Evolutionary conservation across 257 asterid genomes (phyloP), one percentile per base, ranked within the genome.

Genomic region (Solanum microdontum): DNA sequence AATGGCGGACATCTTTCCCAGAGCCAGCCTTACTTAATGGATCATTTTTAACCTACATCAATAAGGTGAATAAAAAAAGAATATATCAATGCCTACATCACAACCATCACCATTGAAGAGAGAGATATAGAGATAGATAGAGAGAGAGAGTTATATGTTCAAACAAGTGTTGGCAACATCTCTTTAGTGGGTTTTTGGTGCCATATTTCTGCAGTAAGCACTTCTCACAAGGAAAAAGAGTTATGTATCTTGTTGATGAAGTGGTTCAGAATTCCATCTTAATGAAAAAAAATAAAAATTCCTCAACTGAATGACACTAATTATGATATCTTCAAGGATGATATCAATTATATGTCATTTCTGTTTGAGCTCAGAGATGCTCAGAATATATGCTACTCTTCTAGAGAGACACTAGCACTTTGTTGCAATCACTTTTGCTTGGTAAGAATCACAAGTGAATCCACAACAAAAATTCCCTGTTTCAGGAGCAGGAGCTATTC

Each of bases 1-100:
- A 87, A 92, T 95, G 99, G 32, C 91, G 94, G 28, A 97, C 98
- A 89, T 95, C 99, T 93, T 94, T 97, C 86, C 94, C 95, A 32
- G 91, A 87, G 60, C 89, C 96, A 76, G 85, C 89, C 88, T 90
- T 91, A 89, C 93, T 91, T 90, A 95, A 89, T 8, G 51, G 93
- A 72, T 86, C 87, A 88, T 91, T 95, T 89, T 89, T 90, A 82
- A 83, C 92, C 99, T 97, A 76, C 92, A 92, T 83, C 73, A 86
- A 89, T 30, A 77, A 84, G 88, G 88, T 14, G 48, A 45, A 90
- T 77, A 84, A 51, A 64, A n/a, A 77, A 77, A 19, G 77, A 73
- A n/a, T 10, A 73, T 73, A 33, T 33, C 80, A 33, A 19, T 70
- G 77, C 40, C n/a, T 30, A 30, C 45, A 73, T 73, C 45, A 73